A percentile compares a stretch with the other conserved stretches of the same genome.
phyloP scores from a whole-genome alignment of 192 early-diverging fungal genomes.

The Lobosporangium transversale region DNA sequence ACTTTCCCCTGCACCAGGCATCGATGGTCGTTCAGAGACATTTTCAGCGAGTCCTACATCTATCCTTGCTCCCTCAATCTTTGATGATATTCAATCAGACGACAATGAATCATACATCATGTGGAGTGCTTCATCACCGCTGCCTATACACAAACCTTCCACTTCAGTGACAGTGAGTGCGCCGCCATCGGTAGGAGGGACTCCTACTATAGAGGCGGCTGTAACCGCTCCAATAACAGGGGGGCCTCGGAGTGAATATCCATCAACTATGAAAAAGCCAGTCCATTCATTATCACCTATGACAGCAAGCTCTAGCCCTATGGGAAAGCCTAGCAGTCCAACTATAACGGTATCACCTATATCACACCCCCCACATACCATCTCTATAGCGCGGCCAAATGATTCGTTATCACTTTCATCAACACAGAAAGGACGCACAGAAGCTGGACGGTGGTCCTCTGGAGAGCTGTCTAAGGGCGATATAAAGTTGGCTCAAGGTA shows the following conservation, averaged over 20 bases:
- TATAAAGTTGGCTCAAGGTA: too few relatives aligned
- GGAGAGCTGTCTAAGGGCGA: conserved; percentile 9
- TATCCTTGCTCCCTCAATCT: conserved; percentile 9
- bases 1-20: too few relatives aligned
- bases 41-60: neutral
- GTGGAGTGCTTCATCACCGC: conserved; percentile 16
- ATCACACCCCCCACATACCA: neutral
- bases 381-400: neutral
- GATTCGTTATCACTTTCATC: neutral
- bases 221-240: too few relatives aligned
- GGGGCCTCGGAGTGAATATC: too few relatives aligned
- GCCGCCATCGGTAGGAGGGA: neutral
- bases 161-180: neutral
- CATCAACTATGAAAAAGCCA: too few relatives aligned
- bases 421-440: conserved; percentile 5
- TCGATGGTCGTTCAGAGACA: neutral
- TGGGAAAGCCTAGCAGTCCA: too few relatives aligned
- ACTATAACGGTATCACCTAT: neutral
- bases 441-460: conserved; percentile 16
- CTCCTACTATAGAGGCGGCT: too few relatives aligned
- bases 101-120: conserved; percentile 41
- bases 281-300: too few relatives aligned
- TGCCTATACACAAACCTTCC: neutral
- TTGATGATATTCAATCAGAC: conserved; percentile 33
- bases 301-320: too few relatives aligned